Evolutionary conservation across 495 filamentous ascomycete species (phyloP), one percentile per base, ranked within the genome.

Genomic region (Xylaria sp.): DNA sequence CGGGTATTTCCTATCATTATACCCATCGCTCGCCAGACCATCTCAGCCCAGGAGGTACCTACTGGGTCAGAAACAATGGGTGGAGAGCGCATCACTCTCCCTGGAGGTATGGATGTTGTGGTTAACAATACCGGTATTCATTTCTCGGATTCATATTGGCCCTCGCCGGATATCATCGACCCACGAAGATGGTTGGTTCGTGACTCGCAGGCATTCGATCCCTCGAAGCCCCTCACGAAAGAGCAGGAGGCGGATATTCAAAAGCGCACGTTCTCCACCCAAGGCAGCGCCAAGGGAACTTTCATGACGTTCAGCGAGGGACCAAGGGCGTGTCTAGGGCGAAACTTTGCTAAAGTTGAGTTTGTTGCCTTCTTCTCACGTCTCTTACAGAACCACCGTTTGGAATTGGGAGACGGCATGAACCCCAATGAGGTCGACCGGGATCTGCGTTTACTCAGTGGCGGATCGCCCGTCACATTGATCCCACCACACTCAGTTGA

Each of bases 251-350:
- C n/a, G 3, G 41, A 63, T 14, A 44, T 63, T 0, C 19, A n/a
- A 14, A n/a, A 19, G 29, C 2, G 5, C n/a, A 17, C n/a, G 9
- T 43, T 26, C 15, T 24, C 17, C 3, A 62, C 21, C 6, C 59
- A n/a, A 7, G 37, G 4, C 8, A 19, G 3, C n/a, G 19, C 12
- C 40, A 63, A 63, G 44, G 73, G 71, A 14, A 75, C 70, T 6
- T 71, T 75, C 43, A 63, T 77, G 63, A 73, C 75, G 15, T 75
- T 77, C 52, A 70, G 72, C 11, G 73, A 71, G 31, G 73, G 75
- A 14, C 66, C 73, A 29, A 58, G 73, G n/a, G 70, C 73, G 26
- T 77, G 75, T 50, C 35, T 76, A 14, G 74, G 74, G 12, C 69
- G 68, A n/a, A 75, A 74, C 14, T 76, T 76, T 26, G 74, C 74